phyloP scores from a whole-genome alignment of 2,329 filamentous ascomycete genomes.

The Colletotrichum sojae region DNA sequence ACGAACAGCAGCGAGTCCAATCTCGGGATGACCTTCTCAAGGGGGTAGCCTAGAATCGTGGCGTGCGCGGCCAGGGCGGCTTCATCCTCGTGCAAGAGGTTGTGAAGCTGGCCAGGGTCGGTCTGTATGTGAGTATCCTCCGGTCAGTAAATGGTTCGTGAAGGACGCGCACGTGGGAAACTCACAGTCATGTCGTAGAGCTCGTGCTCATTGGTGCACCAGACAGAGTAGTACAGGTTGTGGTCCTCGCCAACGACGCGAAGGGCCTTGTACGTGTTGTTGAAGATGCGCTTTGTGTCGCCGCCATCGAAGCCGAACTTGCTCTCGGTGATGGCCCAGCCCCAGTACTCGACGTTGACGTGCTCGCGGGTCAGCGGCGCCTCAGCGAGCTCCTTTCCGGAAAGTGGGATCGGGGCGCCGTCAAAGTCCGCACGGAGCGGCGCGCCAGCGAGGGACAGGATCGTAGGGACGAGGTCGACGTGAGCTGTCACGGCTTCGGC shows the following conservation, averaged over 20 bases:
- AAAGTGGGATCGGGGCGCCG: constrained; percentile 61
- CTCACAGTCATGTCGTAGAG: constrained; percentile 66
- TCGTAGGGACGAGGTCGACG: constrained; percentile 68
- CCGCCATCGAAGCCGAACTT: constrained; percentile 44
- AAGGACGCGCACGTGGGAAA: not conserved
- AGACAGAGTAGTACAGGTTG: constrained; percentile 69
- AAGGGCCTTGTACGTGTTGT: constrained; percentile 70
- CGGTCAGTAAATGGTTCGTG: not conserved
- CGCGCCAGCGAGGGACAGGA: constrained; percentile 58
- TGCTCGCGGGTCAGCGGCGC: constrained; percentile 57
- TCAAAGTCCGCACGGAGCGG: constrained; percentile 63
- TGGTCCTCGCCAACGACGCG: constrained; percentile 63
- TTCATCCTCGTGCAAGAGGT: constrained; percentile 45
- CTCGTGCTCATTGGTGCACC: constrained; percentile 66
- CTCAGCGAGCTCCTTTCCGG: constrained; percentile 38
- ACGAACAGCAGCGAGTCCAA: constrained; percentile 72
- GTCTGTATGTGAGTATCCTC: constrained; percentile 50
- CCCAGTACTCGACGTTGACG: constrained; percentile 68
- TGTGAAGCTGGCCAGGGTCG: constrained; percentile 63
- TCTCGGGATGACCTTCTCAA: constrained; percentile 61
- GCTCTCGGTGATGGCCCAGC: constrained; percentile 51
- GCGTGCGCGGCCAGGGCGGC: constrained; percentile 12
- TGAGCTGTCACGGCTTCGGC: constrained; percentile 62
- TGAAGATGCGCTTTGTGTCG: constrained; percentile 44
- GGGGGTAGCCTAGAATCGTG: constrained; percentile 50